Conservation (phyloP, 768 basidiomycete genomes). For the Tulasnella sp. region DNA sequence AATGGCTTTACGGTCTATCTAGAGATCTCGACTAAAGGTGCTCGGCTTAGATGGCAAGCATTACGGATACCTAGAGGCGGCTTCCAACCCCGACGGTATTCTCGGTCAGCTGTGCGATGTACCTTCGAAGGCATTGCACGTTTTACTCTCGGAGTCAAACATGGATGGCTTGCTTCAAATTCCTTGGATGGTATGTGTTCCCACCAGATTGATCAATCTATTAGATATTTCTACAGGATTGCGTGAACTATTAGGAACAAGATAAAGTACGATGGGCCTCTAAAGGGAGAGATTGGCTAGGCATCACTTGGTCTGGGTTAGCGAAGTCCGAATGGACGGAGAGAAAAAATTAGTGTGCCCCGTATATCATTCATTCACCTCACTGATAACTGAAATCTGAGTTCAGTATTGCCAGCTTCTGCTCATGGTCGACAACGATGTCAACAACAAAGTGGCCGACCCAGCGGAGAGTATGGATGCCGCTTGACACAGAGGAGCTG, state of each 20-base stretch:
- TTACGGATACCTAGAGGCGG: neutral
- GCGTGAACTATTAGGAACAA: neutral
- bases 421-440: neutral
- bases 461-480: neutral
- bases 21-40: neutral
- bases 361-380: neutral
- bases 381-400: neutral
- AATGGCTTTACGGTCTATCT: neutral
- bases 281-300: neutral
- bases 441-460: neutral
- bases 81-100: neutral
- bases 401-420: neutral
- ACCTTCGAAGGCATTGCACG: neutral
- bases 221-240: too few species aligned
- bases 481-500: neutral
- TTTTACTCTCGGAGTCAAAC: neutral
- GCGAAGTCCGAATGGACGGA: neutral
- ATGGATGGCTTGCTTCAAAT: neutral
- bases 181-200: neutral
- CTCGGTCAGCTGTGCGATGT: neutral
- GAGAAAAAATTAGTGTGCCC: neutral
- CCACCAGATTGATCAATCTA: too few species aligned
- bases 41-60: neutral
- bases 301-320: neutral
- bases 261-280: neutral